Evolutionary conservation across 129 eudicot genomes (phyloP).

Genomic region (Chrysanthemum seticuspe): DNA sequence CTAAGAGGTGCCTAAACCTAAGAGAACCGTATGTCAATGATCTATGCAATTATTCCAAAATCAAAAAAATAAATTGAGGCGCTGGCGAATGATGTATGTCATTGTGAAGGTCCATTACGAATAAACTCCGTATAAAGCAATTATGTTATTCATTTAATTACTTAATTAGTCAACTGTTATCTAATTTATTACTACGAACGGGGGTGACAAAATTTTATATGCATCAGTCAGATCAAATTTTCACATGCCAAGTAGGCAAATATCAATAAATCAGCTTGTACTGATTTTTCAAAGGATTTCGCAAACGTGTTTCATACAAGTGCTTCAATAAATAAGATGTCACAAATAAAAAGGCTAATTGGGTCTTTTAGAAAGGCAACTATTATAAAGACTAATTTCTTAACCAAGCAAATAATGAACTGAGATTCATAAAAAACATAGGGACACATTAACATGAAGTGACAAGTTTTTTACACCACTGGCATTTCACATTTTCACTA

Average conservation of each 20-base stretch:
- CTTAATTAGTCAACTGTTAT: no score
- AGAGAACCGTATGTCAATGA: slow-evolving; percentile 2
- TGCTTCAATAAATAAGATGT: neutral
- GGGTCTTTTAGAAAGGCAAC: no score
- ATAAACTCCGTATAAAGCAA: neutral
- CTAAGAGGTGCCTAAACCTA: neutral
- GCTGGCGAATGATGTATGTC: neutral
- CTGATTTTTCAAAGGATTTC: neutral
- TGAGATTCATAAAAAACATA: no score
- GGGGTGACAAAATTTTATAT: no score
- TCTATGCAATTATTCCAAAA: neutral
- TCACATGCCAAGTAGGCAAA: neutral
- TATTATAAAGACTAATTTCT: no score
- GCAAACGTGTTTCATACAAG: neutral
- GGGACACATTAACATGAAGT: no score
- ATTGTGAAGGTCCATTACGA: neutral
- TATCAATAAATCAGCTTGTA: neutral
- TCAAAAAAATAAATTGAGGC: neutral
- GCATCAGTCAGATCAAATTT: neutral
- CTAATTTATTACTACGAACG: no score
- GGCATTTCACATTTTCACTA: no score
- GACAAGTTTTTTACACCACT: no score
- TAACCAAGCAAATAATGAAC: no score
- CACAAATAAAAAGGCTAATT: no score
- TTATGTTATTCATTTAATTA: neutral